Evolutionary conservation across 331 rosid species (phyloP).

Genomic region (Dryas integrifolia): DNA sequence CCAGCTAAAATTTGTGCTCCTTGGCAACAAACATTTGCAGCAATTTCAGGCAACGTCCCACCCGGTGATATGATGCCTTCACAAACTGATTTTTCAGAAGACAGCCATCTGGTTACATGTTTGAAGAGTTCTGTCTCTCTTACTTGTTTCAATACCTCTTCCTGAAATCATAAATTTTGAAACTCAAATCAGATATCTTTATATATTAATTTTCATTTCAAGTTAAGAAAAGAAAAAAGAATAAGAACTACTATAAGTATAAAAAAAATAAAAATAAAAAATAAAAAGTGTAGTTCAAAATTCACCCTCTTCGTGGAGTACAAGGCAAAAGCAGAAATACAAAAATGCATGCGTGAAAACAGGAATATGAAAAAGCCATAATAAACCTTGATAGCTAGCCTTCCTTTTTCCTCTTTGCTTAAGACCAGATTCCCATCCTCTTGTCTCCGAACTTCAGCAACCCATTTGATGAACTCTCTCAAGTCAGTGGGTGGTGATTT

Average conservation of each 20-base stretch:
- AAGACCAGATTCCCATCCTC: slow-evolving; percentile 64
- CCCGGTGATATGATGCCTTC: slow-evolving; percentile 22
- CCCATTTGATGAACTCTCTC: slow-evolving; percentile 69
- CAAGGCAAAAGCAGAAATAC: slow-evolving; percentile 3
- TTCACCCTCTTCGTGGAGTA: not conserved
- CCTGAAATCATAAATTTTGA: slow-evolving; percentile 58
- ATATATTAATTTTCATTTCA: slow-evolving; percentile 18
- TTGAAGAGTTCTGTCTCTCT: slow-evolving; percentile 60
- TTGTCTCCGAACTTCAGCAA: slow-evolving; percentile 85
- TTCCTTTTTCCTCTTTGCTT: slow-evolving; percentile 80
- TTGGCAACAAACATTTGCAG: slow-evolving; percentile 59
- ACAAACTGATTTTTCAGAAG: slow-evolving; percentile 40
- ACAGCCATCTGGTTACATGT: slow-evolving; percentile 54
- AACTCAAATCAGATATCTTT: slow-evolving; percentile 12
- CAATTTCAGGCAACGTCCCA: slow-evolving; percentile 42
- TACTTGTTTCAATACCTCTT: slow-evolving; percentile 62
- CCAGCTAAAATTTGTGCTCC: slow-evolving; percentile 56
- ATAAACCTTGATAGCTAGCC: slow-evolving; percentile 74
- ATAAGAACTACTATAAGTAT: not conserved
- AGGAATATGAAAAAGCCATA: slow-evolving; percentile 11
- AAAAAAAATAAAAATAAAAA: not conserved
- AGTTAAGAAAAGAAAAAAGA: slow-evolving; percentile 13
- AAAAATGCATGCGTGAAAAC: slow-evolving; percentile 9
- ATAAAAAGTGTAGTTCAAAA: not conserved
- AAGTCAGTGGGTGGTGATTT: slow-evolving; percentile 70